A percentile compares a stretch with the other conserved stretches of the same genome.
phyloP scores from a whole-genome alignment of 129 eudicot species.

The Flaveria brownii region DNA sequence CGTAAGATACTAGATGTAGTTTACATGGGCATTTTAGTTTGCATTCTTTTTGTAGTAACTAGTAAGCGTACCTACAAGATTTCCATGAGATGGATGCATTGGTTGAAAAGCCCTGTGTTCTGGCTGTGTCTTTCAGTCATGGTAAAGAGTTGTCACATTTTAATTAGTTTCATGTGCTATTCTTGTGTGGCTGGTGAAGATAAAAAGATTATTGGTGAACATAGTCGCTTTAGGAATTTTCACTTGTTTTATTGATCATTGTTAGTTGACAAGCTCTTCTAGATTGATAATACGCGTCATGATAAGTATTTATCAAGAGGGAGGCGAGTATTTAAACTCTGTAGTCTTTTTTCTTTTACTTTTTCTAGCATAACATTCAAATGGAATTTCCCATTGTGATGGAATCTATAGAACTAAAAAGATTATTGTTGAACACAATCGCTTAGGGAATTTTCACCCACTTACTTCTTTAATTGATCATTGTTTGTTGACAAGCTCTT shows the following conservation, averaged over 20 bases:
- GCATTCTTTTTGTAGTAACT: neutral
- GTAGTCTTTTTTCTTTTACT: neutral
- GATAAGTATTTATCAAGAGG: slow-evolving; percentile 14
- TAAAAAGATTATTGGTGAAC: slow-evolving; percentile 6
- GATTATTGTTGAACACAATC: slow-evolving; percentile 14
- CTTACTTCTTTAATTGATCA: neutral
- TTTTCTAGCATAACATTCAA: neutral
- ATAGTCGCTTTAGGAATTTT: slow-evolving; percentile 17
- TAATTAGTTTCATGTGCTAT: neutral
- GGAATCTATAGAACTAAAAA: slow-evolving; percentile 7
- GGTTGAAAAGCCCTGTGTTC: neutral
- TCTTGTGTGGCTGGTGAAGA: slow-evolving; percentile 11
- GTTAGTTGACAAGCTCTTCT: neutral
- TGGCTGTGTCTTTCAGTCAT: slow-evolving; percentile 9
- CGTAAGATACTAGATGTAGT: slow-evolving; percentile 8
- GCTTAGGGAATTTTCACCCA: slow-evolving; percentile 11
- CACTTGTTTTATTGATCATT: slow-evolving; percentile 6
- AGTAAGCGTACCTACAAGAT: neutral
- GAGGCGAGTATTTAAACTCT: neutral
- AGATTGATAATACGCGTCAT: neutral
- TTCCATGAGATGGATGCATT: neutral
- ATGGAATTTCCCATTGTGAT: neutral
- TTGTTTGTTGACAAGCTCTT: slow-evolving; percentile 1
- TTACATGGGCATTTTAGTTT: slow-evolving; percentile 15
- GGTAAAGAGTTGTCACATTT: neutral